These are phyloP conservation scores for Dissophora ornata DNA, from an alignment of 192 early-diverging fungal genomes.

Conservation along the genomic window DNA sequence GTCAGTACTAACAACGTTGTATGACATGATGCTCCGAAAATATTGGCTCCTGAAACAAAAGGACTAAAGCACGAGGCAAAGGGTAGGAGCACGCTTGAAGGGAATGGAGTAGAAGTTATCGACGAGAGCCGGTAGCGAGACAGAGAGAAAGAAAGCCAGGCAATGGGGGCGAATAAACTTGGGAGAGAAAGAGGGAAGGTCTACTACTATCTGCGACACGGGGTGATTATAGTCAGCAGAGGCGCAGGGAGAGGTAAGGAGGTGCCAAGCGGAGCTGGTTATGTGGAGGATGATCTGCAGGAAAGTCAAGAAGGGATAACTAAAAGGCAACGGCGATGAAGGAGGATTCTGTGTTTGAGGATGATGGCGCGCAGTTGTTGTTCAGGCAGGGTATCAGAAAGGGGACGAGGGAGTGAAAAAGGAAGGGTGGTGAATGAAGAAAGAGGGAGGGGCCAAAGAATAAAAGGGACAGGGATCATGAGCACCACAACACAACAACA, in stretches of 20 bases:
- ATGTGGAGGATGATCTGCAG: neutral
- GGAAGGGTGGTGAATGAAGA: neutral
- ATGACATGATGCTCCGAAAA: constrained; percentile 12
- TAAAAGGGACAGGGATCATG: neutral
- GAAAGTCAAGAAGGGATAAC: too few species aligned
- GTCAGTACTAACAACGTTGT: constrained; percentile 22
- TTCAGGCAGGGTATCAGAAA: neutral
- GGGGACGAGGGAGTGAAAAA: neutral
- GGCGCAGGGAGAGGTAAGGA: neutral
- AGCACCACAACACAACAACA: too few species aligned
- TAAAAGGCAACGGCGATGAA: too few species aligned
- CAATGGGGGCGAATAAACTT: neutral
- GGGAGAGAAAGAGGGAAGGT: neutral
- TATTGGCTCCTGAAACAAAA: neutral
- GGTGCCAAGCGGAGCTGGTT: too few species aligned
- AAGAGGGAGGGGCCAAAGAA: neutral
- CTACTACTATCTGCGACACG: neutral
- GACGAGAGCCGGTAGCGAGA: too few species aligned
- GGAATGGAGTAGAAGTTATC: too few species aligned
- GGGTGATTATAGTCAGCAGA: neutral
- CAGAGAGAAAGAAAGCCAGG: neutral
- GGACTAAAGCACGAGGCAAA: neutral
- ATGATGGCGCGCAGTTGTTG: neutral
- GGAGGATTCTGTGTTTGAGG: neutral
- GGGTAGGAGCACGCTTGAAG: too few species aligned